Base-by-base conservation (phyloP, 176 grass and related monocot genomes). In the Aechmea fasciata region DNA sequence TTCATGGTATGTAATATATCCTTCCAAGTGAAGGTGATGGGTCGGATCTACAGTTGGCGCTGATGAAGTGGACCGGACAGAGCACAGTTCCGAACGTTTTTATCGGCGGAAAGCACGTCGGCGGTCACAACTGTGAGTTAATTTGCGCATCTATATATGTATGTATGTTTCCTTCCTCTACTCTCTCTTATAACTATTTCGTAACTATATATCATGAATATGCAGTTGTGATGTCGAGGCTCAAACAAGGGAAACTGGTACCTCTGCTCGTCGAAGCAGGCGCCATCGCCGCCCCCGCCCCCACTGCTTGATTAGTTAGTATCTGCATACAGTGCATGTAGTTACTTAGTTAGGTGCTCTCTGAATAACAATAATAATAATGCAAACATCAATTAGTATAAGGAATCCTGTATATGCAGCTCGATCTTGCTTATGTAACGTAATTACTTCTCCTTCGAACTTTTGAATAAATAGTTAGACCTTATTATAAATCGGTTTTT, bases 61-160 rank as follows among this genome's bases (percentile, higher is more conserved):
- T 96, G 33, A 71, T 72, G 49, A 78, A 96, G 68, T 91, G 85
- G 92, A 96, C 92, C 33, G 83, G 81, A 23, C 92, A 92, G 54
- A 89, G 79, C 13, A 92, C 83, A 62, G 80, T 92, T 64, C 88
- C 92, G 24, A 92, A 87, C 74, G 83, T 96, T 54, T 96, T 96
- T 71, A 92, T 96, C 72, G 83, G 80, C 41, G 93, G 83, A 47
- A 87, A 89, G 64, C 89, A 90, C 28, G 87, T 92, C 11, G 85
- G 93, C 41, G 83, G 86, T 59, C 89, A 86, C 24, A 89, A 92
- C 51, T 81, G 81, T 86, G 76, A 75, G 80, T 62, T 55, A n/a
- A n/a, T n/a, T 0, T 20, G 63, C 11, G 48, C 1, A 48, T 33
- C 11, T 81, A 12, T 66, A 9, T 10, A 12, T n/a, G 53, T 10